Conservation (phyloP, 2,329 filamentous ascomycete genomes). For the Botrytis pseudocinerea region DNA sequence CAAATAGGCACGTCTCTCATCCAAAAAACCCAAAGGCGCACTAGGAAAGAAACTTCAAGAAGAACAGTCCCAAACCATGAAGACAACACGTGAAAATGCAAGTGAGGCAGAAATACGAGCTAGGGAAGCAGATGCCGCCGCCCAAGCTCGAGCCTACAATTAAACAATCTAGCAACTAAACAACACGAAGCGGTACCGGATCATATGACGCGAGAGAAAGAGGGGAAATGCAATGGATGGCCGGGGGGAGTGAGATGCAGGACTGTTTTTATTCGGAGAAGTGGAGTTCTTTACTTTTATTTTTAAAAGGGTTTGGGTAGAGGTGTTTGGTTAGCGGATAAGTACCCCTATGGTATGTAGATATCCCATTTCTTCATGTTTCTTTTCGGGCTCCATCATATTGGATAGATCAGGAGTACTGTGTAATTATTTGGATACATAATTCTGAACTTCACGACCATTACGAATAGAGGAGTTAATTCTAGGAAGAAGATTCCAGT, state of each 20-base stretch:
- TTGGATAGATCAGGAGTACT: not conserved
- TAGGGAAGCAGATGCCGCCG: slow-evolving; percentile 66
- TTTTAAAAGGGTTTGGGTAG: not conserved
- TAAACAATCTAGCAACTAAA: slow-evolving; percentile 39
- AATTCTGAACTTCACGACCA: not conserved
- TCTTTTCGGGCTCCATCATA: not conserved
- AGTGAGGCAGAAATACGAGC: slow-evolving; percentile 61
- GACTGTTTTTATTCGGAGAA: not conserved
- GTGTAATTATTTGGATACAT: not conserved
- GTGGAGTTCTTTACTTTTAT: not conserved
- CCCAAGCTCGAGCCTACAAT: slow-evolving; percentile 58
- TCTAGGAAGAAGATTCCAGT: slow-evolving; percentile 63
- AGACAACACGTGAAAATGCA: slow-evolving; percentile 65
- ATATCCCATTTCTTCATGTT: not conserved
- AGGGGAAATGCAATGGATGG: not conserved
- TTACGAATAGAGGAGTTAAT: slow-evolving; percentile 59
- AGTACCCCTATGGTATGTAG: not conserved
- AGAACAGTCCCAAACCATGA: slow-evolving; percentile 73
- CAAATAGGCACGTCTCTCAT: not conserved
- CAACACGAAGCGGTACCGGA: not conserved
- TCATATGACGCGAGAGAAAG: not conserved
- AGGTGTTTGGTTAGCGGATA: not conserved
- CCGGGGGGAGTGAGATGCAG: not conserved
- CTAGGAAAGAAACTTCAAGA: slow-evolving; percentile 69
- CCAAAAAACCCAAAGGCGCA: slow-evolving; percentile 41